Conservation (phyloP, 73 alveolate genomes). For the Paramecium tetraurelia region DNA sequence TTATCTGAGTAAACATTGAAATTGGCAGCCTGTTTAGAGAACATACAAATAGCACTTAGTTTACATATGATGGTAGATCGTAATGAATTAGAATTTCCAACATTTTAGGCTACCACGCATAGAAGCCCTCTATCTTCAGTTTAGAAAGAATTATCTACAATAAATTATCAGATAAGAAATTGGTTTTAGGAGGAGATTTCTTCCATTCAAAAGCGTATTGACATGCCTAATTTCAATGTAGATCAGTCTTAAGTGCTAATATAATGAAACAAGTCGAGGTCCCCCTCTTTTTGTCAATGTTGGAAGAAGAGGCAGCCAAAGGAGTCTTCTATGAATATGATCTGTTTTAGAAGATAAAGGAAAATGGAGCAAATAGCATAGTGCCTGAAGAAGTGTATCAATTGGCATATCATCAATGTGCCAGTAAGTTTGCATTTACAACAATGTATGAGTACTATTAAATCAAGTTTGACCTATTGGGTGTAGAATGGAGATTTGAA, state of each 20-base stretch:
- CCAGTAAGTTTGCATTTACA: background rate
- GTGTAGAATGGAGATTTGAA: background rate
- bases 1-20: constrained; percentile 1
- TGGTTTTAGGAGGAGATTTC: constrained; percentile 42
- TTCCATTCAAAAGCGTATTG: constrained; percentile 45
- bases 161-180: constrained; percentile 37
- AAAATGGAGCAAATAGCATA: background rate
- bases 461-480: background rate
- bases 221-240: background rate
- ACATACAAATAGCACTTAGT: background rate
- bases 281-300: constrained; percentile 23
- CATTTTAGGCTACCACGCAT: background rate
- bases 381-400: background rate
- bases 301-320: constrained; percentile 53
- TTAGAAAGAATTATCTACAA: background rate
- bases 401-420: constrained; percentile 34
- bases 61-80: constrained; percentile 2
- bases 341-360: background rate
- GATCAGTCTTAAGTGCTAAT: constrained; percentile 38
- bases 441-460: background rate
- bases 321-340: background rate
- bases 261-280: background rate
- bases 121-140: background rate
- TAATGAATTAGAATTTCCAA: background rate
- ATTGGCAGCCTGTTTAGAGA: constrained; percentile 19